A percentile compares a stretch with the other conserved stretches of the same genome.
Conservation (phyloP, 1,139 yeast genomes). For the Geotrichum phurueaensis region DNA sequence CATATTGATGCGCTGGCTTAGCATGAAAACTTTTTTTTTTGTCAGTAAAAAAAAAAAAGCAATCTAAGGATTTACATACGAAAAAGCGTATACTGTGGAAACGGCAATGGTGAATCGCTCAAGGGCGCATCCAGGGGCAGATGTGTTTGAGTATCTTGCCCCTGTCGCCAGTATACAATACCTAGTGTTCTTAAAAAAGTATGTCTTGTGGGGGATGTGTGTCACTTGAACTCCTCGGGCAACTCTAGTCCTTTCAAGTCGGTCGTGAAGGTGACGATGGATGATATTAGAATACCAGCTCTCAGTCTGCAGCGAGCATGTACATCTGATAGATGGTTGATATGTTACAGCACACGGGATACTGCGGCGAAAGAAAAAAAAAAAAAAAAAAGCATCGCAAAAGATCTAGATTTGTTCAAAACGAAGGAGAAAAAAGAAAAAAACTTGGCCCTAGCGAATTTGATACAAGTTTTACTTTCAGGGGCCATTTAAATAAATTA, state of each 20-base stretch:
- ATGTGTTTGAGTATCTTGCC: neutral
- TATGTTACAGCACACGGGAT: neutral
- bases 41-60: neutral
- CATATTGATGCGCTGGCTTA: neutral
- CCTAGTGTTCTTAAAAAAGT: neutral
- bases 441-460: no score
- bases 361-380: no score
- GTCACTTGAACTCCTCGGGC: neutral
- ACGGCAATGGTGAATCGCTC: neutral
- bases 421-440: no score
- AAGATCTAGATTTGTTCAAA: no score
- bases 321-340: neutral
- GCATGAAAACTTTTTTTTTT: neutral
- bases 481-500: no score
- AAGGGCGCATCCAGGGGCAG: neutral
- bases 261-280: neutral
- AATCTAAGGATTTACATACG: neutral
- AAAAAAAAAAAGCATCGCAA: no score
- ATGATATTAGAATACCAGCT: no score
- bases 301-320: no score
- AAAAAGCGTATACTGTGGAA: neutral
- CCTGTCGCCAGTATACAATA: neutral
- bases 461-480: no score
- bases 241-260: neutral
- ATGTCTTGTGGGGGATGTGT: neutral